Conservation (phyloP, 2,329 filamentous ascomycete species). For the Aspergillus sojae region DNA sequence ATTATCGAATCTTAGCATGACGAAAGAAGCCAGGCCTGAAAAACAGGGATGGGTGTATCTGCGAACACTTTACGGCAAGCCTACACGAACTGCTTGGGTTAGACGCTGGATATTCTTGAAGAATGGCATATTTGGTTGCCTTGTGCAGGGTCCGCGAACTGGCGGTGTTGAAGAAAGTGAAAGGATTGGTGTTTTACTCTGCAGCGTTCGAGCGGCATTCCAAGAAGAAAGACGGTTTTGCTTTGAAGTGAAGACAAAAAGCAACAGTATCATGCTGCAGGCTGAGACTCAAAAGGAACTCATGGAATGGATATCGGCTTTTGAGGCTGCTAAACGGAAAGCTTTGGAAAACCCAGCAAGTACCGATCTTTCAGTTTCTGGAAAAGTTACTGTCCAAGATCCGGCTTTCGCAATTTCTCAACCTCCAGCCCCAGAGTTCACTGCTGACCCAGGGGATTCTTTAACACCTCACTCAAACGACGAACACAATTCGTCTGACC, state of each 20-base stretch:
- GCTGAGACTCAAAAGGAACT: constrained; percentile 89
- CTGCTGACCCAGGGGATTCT: constrained; percentile 73
- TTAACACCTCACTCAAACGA: constrained; percentile 59
- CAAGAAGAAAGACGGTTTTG: constrained; percentile 94
- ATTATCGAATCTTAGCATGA: constrained; percentile 64
- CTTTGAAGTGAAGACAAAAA: constrained; percentile 98
- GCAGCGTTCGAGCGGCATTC: constrained; percentile 86
- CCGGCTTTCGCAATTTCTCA: constrained; percentile 92
- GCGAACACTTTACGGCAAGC: constrained; percentile 80
- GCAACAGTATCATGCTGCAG: constrained; percentile 83
- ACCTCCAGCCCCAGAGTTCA: constrained; percentile 86
- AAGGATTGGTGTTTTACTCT: constrained; percentile 91
- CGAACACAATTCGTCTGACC: constrained; percentile 60
- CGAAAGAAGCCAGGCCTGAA: constrained; percentile 59
- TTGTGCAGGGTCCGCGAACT: constrained; percentile 77
- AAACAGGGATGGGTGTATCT: constrained; percentile 96
- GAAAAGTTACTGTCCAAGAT: constrained; percentile 52
- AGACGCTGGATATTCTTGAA: constrained; percentile 95
- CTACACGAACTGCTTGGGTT: constrained; percentile 85
- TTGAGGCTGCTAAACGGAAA: constrained; percentile 90
- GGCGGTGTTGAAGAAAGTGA: constrained; percentile 92
- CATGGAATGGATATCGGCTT: constrained; percentile 92
- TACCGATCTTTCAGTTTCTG: constrained; percentile 49
- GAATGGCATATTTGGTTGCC: constrained; percentile 93
- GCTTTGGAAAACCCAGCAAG: constrained; percentile 75